Conservation (phyloP, 140 eudicot species). For the Oenanthe javanica region DNA sequence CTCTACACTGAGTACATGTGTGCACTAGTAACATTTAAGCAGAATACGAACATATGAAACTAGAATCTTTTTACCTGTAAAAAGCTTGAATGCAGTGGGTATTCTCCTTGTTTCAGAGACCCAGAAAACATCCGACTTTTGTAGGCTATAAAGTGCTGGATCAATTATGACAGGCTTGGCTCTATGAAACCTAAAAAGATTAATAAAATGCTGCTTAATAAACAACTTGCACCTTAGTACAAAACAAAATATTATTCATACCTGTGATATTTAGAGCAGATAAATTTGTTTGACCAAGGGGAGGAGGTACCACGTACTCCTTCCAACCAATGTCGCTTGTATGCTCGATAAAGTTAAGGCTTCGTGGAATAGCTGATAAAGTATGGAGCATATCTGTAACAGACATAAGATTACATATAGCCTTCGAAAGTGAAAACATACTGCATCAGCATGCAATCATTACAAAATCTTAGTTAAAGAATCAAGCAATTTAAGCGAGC, state of each 20-base stretch:
- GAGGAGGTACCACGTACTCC: constrained; percentile 46
- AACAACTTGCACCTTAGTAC: background rate
- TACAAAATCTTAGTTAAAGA: background rate
- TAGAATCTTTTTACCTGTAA: constrained; percentile 39
- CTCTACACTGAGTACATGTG: too few relatives aligned
- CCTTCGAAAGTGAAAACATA: constrained; percentile 3
- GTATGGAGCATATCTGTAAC: constrained; percentile 64
- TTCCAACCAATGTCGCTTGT: constrained; percentile 92
- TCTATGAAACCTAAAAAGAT: constrained; percentile 40
- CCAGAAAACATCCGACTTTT: constrained; percentile 60
- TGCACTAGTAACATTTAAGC: too few relatives aligned
- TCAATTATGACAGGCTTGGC: constrained; percentile 69
- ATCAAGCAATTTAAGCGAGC: background rate
- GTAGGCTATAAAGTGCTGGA: constrained; percentile 57
- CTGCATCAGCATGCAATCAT: background rate
- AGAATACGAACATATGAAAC: too few relatives aligned
- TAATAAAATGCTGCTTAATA: background rate
- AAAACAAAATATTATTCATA: background rate
- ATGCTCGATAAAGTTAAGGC: constrained; percentile 71
- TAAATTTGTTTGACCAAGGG: constrained; percentile 4
- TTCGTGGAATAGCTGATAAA: constrained; percentile 49
- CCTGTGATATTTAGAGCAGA: constrained; percentile 2
- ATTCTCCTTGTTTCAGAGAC: constrained; percentile 53
- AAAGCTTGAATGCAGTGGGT: constrained; percentile 76
- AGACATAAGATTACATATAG: background rate